Percentiles rank a stretch among this genome's conserved stretches.
Evolutionary conservation across 2,329 filamentous ascomycete species (phyloP).

Genomic region (Fusarium floridanum): DNA sequence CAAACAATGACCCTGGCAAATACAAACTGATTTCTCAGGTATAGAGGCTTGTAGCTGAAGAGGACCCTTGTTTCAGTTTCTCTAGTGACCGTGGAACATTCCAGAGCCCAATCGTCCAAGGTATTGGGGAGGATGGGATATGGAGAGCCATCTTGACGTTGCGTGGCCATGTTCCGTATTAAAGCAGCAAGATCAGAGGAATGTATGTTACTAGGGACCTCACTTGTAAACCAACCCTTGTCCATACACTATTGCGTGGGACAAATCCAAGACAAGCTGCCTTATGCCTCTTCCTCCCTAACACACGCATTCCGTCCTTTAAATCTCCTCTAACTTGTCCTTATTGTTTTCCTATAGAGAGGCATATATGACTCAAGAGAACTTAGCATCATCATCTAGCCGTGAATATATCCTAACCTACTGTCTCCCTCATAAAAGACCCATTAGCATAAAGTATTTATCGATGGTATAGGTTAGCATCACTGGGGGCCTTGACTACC

Average conservation of each 20-base stretch:
- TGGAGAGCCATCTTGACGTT: neutral
- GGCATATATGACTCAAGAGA: neutral
- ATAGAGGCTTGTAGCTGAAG: neutral
- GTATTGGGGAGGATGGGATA: neutral
- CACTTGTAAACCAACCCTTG: neutral
- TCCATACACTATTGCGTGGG: neutral
- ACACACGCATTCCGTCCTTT: neutral
- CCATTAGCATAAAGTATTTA: neutral
- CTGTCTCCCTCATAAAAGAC: neutral
- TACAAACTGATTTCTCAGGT: neutral
- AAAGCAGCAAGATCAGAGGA: neutral
- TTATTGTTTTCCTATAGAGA: neutral
- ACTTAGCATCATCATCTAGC: neutral
- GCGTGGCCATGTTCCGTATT: neutral
- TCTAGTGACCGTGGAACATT: neutral
- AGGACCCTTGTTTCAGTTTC: neutral
- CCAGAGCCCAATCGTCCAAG: neutral
- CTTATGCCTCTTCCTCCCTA: neutral
- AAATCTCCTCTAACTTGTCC: neutral
- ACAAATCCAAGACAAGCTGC: neutral
- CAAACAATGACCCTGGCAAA: neutral
- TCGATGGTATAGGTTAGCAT: neutral
- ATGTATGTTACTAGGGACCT: neutral
- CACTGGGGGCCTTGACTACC: neutral
- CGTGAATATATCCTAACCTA: neutral